Evolutionary conservation across 805 yeast genomes (phyloP), one percentile per base, ranked within the genome.

Genomic region (Clavispora carvajalis): DNA sequence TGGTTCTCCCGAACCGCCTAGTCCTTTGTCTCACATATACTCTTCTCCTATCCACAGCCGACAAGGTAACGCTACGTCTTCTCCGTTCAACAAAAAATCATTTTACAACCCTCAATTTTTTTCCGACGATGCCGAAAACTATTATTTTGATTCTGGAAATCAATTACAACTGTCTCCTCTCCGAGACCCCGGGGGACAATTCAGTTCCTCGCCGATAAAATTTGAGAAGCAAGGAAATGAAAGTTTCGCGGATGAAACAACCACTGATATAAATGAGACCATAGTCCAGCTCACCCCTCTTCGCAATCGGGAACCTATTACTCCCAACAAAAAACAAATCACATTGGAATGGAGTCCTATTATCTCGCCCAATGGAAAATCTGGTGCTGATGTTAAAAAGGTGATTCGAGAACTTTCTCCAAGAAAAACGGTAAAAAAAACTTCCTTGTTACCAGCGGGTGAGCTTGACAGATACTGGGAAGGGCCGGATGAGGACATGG

Each of bases 361-460:
- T 19, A 67, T 69, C 18, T 62, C 68, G 31, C 73, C 74, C 17
- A 58, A 56, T 37, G 55, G 57, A 10, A 54, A 52, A 38, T 50
- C 51, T 9, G 35, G 43, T 22, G 28, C 37, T 13, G 53, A 52
- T 30, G 47, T 50, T 26, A 43, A 48, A 15, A 35, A 35, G 30
- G 53, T 51, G 10, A 63, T 69, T 36, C 73, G 71, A 51, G 69
- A 67, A 35, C 59, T 65, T n/a, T 66, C 79, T 10, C 74, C 77
- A 8, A 62, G 67, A 25, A 59, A 73, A 43, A 65, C 72, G 55
- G 68, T 71, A 44, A 75, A 77, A 37, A 74, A 75, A 55, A 71
- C 77, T 13, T 80, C 93, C 1, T 77, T 89, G 8, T 60, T 90
- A 22, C 96, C 96, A 16, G 88, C 93, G 3, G 97, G 97, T 3